Conservation (phyloP, 768 basidiomycete species). For the Pleurotus sapidus region DNA sequence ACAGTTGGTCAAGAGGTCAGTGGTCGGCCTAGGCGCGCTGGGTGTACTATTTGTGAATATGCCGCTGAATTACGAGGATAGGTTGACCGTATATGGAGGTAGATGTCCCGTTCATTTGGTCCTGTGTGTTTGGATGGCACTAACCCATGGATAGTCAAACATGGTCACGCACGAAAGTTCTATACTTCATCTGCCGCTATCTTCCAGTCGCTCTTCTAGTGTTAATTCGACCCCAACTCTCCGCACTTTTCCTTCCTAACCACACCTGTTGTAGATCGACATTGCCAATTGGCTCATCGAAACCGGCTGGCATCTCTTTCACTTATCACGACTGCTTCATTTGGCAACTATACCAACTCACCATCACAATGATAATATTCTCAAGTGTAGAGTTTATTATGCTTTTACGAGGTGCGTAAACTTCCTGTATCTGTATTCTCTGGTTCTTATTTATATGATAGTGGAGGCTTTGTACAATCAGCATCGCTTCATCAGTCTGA, state of each 20-base stretch:
- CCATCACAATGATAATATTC: no score
- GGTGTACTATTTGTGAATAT: background rate
- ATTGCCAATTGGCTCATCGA: background rate
- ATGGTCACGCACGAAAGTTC: background rate
- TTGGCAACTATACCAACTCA: background rate
- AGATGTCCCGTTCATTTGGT: no score
- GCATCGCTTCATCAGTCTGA: background rate
- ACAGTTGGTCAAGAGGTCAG: slow-evolving; percentile 6
- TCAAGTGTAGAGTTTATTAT: no score
- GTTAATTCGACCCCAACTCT: background rate
- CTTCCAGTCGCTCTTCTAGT: background rate
- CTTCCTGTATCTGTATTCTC: background rate
- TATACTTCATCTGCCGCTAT: background rate
- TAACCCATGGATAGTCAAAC: background rate
- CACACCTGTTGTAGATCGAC: background rate
- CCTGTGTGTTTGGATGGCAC: background rate
- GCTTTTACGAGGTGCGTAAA: no score
- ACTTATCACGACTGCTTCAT: background rate
- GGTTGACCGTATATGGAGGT: background rate
- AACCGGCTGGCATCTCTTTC: background rate
- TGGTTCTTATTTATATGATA: slow-evolving; percentile 1
- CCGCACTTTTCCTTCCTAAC: background rate
- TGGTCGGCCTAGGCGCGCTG: background rate
- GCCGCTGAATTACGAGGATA: background rate
- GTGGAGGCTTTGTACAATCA: slow-evolving; percentile 4